Conservation (phyloP, 306 rosid species). For the Mimosa pudica region DNA sequence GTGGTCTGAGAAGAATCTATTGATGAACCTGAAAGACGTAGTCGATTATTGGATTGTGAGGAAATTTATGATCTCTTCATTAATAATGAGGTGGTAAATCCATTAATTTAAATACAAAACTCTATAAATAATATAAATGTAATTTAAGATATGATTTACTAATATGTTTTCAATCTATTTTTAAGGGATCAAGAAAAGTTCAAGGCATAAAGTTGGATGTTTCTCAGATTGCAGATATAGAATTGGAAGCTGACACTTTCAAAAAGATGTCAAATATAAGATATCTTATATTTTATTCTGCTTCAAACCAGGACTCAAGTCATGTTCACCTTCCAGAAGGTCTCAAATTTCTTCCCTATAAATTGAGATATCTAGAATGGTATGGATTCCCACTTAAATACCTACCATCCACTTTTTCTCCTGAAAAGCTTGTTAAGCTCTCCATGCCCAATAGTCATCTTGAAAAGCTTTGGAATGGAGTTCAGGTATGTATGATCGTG, state of each 20-base stretch:
- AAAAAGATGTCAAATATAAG: neutral
- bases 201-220: neutral
- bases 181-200: conserved; percentile 12
- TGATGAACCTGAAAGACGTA: conserved; percentile 2
- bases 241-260: neutral
- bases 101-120: too few relatives aligned
- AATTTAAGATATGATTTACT: neutral
- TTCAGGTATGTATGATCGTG: neutral
- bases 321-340: neutral
- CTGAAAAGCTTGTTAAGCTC: neutral
- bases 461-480: conserved; percentile 3
- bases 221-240: neutral
- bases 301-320: too few relatives aligned
- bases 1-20: neutral
- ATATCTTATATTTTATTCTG: neutral
- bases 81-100: neutral
- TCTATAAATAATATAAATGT: neutral
- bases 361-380: conserved; percentile 16
- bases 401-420: neutral
- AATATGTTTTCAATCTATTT: neutral
- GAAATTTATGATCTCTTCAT: neutral
- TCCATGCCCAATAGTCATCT: neutral
- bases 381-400: neutral
- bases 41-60: neutral
- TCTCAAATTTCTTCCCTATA: neutral